Evolutionary conservation across 169 alveolate genomes (phyloP), one percentile per base, ranked within the genome.

Genomic region (Cryptosporidium parvum): DNA sequence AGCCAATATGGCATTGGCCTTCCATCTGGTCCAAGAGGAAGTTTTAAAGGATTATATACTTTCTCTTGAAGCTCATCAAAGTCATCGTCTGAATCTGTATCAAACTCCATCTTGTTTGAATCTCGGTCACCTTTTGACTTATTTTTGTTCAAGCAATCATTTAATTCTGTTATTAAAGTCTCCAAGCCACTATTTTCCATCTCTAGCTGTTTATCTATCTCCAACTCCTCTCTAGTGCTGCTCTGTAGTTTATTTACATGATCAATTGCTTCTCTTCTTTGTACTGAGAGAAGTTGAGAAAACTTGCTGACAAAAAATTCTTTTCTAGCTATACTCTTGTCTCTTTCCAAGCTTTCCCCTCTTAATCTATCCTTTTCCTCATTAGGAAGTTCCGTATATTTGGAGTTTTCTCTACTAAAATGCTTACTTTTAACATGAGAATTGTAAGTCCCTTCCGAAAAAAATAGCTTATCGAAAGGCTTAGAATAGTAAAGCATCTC

Each of bases 1-100:
- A 99, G 95, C 99, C 99, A 99, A 93, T 96, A 99, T 10, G 99
- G 99, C 56, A 99, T 97, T 18, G 99, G 99, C 87, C 97, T 98
- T 26, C 99, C 99, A 93, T 99, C 99, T 97, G 98, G 97, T 6
- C 99, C 99, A 35, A 97, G 94, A 9, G 99, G 99, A 23, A 98
- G 94, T 92, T 98, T 98, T 85, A 97, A 94, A 8, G 99, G 99
- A 91, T 99, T 99, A 94, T 97, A 97, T 62, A 97, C 94, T 3
- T 96, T 93, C 53, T 97, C 98, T 72, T 96, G 98, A 21, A 96
- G 97, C 48, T 94, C 95, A 18, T 94, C 97, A 31, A 93, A 96
- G 48, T 92, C 93, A 26, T 91, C 94, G 16, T 86, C 91, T 21
- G 73, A 59, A 70, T 94, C 80, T 58, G 75, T 42, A 51, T 91